Base-by-base conservation (phyloP, 1,284 basidiomycete genomes). In the Ustilago hordei region DNA sequence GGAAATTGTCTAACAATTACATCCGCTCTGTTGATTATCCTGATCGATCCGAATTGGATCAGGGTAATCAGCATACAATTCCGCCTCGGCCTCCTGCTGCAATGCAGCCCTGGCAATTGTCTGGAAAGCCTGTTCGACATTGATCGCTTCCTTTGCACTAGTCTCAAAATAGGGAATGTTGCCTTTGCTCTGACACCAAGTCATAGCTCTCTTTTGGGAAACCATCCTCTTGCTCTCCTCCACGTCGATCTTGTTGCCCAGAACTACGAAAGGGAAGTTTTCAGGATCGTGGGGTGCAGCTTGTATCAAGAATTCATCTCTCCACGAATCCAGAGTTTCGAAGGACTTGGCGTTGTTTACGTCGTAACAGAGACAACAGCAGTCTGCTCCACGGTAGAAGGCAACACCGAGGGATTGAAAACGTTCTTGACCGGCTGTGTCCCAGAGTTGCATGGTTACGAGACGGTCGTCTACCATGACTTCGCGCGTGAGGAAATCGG, bases 121-220 rank as follows among this genome's bases (percentile, higher is more conserved):
- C 87, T 98, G 95, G 92, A 99, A 99, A 5, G 97, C 97, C 88
- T 98, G 95, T 87, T 99, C 97, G 66, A 99, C 96, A 83, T 99
- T 99, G 90, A 99, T 98, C 19, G 97, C 96, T 87, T 99, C 97
- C 89, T 99, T 99, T 50, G 97, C 97, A 11, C 96, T 98, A 1
- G 97, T 99, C 89, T 99, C 97, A 87, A 99, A 99, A 82, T 99
- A 99, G 15, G 97, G 97, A 81, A 99, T 98, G 88, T 98, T 98
- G 84, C 97, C 97, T 89, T 99, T 99, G 75, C 94, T 93, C 86
- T 99, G 95, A 88, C 97, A 99, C 97, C 97, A 99, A 9, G 95
- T 94, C 95, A 99, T 98, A 28, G 97, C 97, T 60, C 97, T 93
- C 88, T 99, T 99, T 91, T 99, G 97, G 9, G 95, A 95, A 32